Conservation (phyloP, 2,329 filamentous ascomycete genomes). For the Mycocentrospora acerina region DNA sequence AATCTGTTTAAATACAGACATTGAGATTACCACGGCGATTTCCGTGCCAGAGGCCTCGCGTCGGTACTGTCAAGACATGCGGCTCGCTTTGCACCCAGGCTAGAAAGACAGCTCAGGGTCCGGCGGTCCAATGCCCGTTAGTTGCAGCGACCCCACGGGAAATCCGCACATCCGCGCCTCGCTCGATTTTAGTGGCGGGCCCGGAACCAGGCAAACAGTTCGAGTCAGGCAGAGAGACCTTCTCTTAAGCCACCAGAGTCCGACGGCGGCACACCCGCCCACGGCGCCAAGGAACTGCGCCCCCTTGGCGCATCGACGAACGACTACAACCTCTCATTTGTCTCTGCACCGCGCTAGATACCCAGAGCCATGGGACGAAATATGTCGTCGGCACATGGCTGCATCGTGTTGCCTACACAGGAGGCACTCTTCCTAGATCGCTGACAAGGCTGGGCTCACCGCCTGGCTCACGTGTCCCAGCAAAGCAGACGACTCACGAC, state of each 20-base stretch:
- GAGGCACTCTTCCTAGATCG: no score
- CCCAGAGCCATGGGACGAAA: constrained; percentile 2
- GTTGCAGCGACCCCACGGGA: constrained; percentile 9
- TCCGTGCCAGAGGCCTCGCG: constrained; percentile 6
- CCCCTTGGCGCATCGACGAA: constrained; percentile 3
- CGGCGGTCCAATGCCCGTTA: no score
- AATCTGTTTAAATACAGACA: constrained; percentile 9
- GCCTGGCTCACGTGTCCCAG: no score
- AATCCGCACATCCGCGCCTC: constrained; percentile 5
- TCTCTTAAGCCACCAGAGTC: background rate
- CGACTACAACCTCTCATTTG: background rate
- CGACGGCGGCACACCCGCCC: background rate
- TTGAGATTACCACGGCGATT: constrained; percentile 4
- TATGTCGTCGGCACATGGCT: background rate
- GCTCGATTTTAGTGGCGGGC: background rate
- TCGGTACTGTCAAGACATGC: constrained; percentile 4
- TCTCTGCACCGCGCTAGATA: background rate
- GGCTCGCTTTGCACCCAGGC: constrained; percentile 2
- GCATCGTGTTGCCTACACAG: background rate
- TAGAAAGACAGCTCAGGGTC: no score
- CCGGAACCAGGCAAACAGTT: background rate
- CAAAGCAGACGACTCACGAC: no score
- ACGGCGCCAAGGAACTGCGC: background rate
- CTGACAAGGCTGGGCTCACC: no score
- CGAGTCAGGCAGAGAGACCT: constrained; percentile 1